Base-by-base conservation (phyloP, 331 rosid genomes). In the Malus hybrid region DNA sequence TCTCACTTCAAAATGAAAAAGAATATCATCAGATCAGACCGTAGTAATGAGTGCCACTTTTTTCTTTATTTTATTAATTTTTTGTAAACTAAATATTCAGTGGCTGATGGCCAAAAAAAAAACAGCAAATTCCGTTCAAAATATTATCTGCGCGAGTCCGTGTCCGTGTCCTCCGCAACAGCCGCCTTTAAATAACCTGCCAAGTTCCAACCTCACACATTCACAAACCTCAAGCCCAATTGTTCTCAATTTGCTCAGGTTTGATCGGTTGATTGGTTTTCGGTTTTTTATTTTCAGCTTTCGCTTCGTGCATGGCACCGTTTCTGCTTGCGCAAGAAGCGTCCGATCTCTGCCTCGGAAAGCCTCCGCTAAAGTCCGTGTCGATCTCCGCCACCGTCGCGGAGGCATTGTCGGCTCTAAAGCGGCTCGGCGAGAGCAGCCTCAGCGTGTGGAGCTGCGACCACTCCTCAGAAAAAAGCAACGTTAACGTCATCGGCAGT, bases 291-390 rank as follows among this genome's bases (percentile, higher is more conserved):
- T n/a, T 5, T 61, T 24, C 19, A 27, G 16, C 2, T 9, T n/a
- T 28, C 19, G 19, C 13, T 28, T 62, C 16, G 83, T 90, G 90
- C 72, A 93, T 93, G 97, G 94, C 94, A 80, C 87, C 64, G 54
- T 82, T 82, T 50, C 73, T 91, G 52, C 79, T 83, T 10, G 62
- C 83, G 65, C 86, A 80, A 72, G 89, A 88, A 33, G 77, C 86
- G 22, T 85, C 91, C 11, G 98, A 93, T 72, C 85, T 93, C 27
- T 93, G 96, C 81, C 88, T 93, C 24, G 97, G 96, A 46, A 93
- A 93, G 80, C 98, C 97, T 2, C 80, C 93, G 27, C 85, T 93
- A 34, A 81, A 91, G 76, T 79, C 90, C 5, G 71, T 93, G 9
- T 77, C 88, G 6, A 65, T 73, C 72, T 31, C 82, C 70, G 83